Evolutionary conservation across 352 stramenopile species (phyloP).

Genomic region (Globisporangium recalcitrans): DNA sequence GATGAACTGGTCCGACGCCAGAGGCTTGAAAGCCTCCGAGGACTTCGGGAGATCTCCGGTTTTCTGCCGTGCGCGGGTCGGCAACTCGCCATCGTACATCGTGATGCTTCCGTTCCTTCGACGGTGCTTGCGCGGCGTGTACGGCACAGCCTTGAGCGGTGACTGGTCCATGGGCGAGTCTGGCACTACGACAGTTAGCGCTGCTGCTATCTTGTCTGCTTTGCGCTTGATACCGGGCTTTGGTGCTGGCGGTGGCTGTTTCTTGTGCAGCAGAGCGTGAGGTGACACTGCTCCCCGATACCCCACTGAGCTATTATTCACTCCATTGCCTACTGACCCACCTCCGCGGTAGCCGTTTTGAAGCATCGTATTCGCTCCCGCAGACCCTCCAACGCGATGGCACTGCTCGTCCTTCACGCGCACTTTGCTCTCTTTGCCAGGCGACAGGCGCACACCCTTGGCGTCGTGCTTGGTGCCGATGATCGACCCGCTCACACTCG

Average conservation of each 20-base stretch:
- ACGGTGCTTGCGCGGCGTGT: slow-evolving; percentile 38
- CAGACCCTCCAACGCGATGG: neutral
- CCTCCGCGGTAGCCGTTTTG: neutral
- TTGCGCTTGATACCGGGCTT: slow-evolving; percentile 7
- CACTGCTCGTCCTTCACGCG: slow-evolving; percentile 2
- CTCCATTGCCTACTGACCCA: neutral
- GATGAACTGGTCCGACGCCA: slow-evolving; percentile 19
- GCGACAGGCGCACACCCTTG: slow-evolving; percentile 2
- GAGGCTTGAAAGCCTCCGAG: slow-evolving; percentile 13
- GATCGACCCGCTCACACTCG: slow-evolving; percentile 6
- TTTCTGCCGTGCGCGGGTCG: neutral
- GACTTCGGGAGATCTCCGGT: neutral
- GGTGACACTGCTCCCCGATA: neutral
- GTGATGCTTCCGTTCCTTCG: slow-evolving; percentile 27
- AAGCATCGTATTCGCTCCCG: neutral
- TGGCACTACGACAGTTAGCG: slow-evolving; percentile 1
- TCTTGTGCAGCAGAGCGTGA: neutral
- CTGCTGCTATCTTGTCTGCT: neutral
- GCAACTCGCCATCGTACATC: slow-evolving; percentile 13
- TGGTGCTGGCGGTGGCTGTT: neutral
- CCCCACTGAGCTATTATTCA: neutral
- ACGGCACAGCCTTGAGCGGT: slow-evolving; percentile 9
- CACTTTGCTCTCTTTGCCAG: neutral
- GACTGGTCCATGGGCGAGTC: slow-evolving; percentile 8
- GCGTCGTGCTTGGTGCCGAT: slow-evolving; percentile 6